Conservation (phyloP, 306 rosid species). For the Pyrus betulifolia region DNA sequence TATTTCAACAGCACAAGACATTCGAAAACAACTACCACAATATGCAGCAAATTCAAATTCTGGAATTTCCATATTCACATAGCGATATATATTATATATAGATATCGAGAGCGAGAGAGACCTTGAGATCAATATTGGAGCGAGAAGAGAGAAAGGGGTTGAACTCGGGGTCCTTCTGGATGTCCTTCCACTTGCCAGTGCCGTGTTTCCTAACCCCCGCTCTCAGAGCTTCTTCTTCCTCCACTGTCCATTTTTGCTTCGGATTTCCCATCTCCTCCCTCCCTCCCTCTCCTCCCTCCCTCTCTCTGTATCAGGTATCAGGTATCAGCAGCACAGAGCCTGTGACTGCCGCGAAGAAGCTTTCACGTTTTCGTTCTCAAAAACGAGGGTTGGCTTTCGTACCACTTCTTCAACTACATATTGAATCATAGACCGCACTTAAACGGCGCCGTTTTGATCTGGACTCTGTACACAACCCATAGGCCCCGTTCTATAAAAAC, state of each 20-base stretch:
- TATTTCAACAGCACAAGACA: neutral
- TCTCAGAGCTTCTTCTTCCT: slow-evolving; percentile 42
- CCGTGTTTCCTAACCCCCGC: slow-evolving; percentile 39
- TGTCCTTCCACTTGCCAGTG: slow-evolving; percentile 45
- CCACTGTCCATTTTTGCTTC: slow-evolving; percentile 44
- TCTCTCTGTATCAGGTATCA: no score
- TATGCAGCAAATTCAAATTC: neutral
- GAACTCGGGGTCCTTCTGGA: slow-evolving; percentile 48
- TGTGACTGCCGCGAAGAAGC: neutral
- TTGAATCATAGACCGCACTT: neutral
- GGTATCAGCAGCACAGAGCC: neutral
- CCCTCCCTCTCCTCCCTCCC: neutral
- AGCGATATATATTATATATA: neutral
- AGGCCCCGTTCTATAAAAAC: no score
- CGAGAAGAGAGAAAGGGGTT: slow-evolving; percentile 30
- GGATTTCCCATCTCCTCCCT: slow-evolving; percentile 33
- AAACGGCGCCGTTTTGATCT: neutral
- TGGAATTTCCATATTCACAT: neutral
- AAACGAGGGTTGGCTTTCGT: neutral
- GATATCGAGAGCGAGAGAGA: neutral
- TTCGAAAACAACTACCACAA: neutral
- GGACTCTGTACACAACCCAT: no score
- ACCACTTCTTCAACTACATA: neutral
- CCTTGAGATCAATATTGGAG: slow-evolving; percentile 49
- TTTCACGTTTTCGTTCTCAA: neutral